These are phyloP conservation scores for Moesziomyces aphidis DNA, from an alignment of 1,284 basidiomycete genomes.

Conservation along the genomic window DNA sequence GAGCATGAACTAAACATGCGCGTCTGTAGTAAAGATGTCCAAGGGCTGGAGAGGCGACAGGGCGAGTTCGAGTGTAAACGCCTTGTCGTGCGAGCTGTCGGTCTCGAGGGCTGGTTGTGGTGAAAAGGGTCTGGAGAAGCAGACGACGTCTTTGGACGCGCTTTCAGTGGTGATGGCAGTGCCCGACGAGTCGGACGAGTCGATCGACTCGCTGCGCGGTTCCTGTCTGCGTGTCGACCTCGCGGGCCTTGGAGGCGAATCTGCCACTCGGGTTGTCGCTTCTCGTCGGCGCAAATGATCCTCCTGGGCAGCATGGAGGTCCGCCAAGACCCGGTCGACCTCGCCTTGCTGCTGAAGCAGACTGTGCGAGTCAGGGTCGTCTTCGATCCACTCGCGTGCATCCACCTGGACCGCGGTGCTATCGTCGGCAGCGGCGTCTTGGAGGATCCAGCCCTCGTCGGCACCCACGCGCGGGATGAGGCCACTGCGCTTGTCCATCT, in stretches of 20 bases:
- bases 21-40: background rate
- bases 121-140: conserved; percentile 13
- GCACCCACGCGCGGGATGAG: conserved; percentile 10
- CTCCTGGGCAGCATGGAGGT: conserved; percentile 13
- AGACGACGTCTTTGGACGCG: background rate
- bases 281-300: background rate
- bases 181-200: conserved; percentile 5
- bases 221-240: background rate
- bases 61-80: background rate
- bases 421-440: conserved; percentile 8
- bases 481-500: conserved; percentile 5
- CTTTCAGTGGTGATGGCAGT: conserved; percentile 5
- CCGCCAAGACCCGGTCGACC: conserved; percentile 19
- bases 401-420: conserved; percentile 9
- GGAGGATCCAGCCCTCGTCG: conserved; percentile 25
- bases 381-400: conserved; percentile 9
- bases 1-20: no score
- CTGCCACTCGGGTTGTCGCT: background rate
- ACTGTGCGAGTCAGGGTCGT: conserved; percentile 1
- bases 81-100: background rate
- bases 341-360: conserved; percentile 2
- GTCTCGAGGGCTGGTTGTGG: background rate
- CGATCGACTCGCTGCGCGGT: background rate
- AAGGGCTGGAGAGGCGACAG: background rate
- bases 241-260: background rate